Base-by-base conservation (phyloP, 768 basidiomycete species). In the Pholiota microspora region DNA sequence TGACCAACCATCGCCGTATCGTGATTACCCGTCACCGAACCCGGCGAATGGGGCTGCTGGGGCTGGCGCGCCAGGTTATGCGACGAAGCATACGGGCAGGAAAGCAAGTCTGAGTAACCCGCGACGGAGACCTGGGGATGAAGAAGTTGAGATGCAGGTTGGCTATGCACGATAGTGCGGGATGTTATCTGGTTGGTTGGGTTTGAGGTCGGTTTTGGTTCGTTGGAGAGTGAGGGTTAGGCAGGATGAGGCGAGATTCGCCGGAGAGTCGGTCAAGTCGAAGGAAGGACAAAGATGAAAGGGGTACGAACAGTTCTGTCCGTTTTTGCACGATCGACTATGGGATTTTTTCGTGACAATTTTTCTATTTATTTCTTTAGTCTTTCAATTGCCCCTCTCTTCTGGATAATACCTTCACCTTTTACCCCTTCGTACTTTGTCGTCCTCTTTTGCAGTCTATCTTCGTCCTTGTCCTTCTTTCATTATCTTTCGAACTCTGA, bases 101-200 rank as follows among this genome's bases (percentile, higher is more conserved):
- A 59, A 46, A 27, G 51, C 36, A 24, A 60, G 60, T 42, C 38
- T 58, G 8, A 59, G 61, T 40, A 52, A 62, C 40, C 61, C 56
- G 44, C 59, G 67, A 59, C 58, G 67, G 59, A 58, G 62, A 31
- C 62, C 56, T 12, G 66, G 60, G 2, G 64, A 67, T 2, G 69
- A 68, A 23, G 67, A 66, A 42, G 58, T 71, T 35, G 72, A 73
- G 62, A 63, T 73, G 70, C 68, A 70, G 53, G 70, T 72, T 51
- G 73, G 70, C 53, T 74, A 62, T 64, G 73, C 73, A 54, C 62
- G 58, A 40, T 65, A 58, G 59, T 36, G 32, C n/a, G 47, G 6
- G 45, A n/a, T 4, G 48, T 25, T 5, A 2, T 29, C 1, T 9
- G 9, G 34, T 18, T 10, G 42, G 36, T 18, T 8, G 21, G 34